Evolutionary conservation across 768 basidiomycete species (phyloP).

Genomic region (Rhodocollybia butyracea): DNA sequence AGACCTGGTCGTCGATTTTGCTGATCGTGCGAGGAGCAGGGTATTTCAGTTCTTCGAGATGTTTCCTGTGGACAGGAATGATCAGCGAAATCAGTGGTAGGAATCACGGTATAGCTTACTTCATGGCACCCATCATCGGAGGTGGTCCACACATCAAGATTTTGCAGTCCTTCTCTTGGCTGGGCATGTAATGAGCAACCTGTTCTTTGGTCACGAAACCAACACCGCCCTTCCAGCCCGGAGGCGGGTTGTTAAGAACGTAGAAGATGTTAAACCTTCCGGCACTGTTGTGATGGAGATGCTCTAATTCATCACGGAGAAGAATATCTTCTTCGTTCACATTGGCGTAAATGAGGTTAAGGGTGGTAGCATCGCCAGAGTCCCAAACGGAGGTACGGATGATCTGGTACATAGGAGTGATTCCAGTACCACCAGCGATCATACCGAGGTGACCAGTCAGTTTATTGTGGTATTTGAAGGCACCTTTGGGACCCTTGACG

Average conservation of each 20-base stretch:
- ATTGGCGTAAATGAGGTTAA: slow-evolving; percentile 95
- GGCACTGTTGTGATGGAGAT: slow-evolving; percentile 57
- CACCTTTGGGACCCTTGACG: slow-evolving; percentile 95
- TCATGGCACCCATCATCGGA: slow-evolving; percentile 14
- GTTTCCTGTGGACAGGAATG: slow-evolving; percentile 53
- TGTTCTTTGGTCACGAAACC: slow-evolving; percentile 95
- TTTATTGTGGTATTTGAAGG: slow-evolving; percentile 78
- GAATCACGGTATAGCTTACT: slow-evolving; percentile 19
- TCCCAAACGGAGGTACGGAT: slow-evolving; percentile 91
- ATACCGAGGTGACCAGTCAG: slow-evolving; percentile 83
- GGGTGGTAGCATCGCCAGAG: slow-evolving; percentile 75
- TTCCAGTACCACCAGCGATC: slow-evolving; percentile 98
- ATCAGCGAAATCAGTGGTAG: slow-evolving; percentile 13
- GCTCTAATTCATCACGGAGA: slow-evolving; percentile 83
- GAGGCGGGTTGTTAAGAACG: slow-evolving; percentile 93
- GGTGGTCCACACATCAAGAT: slow-evolving; percentile 77
- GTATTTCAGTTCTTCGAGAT: slow-evolving; percentile 85
- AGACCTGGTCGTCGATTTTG: slow-evolving; percentile 88
- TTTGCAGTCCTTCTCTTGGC: slow-evolving; percentile 64
- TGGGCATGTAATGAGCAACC: slow-evolving; percentile 80
- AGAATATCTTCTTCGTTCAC: slow-evolving; percentile 92
- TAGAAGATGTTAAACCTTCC: slow-evolving; percentile 74
- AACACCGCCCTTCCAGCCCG: slow-evolving; percentile 81
- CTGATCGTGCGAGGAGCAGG: slow-evolving; percentile 85
- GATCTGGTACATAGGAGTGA: slow-evolving; percentile 99